Percentiles rank a stretch among this genome's conserved stretches.
Conservation (phyloP, 768 basidiomycete species). For the Suillus lakei region DNA sequence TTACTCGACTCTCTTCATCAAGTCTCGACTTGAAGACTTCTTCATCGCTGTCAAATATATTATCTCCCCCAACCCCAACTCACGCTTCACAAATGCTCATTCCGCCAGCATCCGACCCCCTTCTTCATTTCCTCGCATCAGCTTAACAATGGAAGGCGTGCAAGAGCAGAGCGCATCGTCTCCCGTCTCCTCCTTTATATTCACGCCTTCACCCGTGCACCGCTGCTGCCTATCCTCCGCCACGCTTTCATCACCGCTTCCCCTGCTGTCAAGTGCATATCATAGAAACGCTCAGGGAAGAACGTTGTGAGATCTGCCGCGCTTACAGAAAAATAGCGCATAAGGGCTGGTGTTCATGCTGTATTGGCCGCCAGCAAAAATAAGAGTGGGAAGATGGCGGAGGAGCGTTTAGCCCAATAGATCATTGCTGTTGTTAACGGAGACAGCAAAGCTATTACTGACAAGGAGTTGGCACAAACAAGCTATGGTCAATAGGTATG, state of each 20-base stretch:
- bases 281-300: slow-evolving; percentile 68
- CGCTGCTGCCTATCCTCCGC: slow-evolving; percentile 81
- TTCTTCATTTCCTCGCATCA: slow-evolving; percentile 70
- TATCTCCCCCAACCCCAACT: background rate
- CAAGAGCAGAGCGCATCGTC: slow-evolving; percentile 59
- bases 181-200: slow-evolving; percentile 72
- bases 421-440: slow-evolving; percentile 73
- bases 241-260: slow-evolving; percentile 70
- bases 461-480: slow-evolving; percentile 59
- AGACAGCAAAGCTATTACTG: slow-evolving; percentile 58
- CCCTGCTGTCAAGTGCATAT: slow-evolving; percentile 69
- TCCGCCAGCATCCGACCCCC: slow-evolving; percentile 76
- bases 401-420: slow-evolving; percentile 80
- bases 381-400: slow-evolving; percentile 58
- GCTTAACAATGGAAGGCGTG: slow-evolving; percentile 67
- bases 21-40: slow-evolving; percentile 20
- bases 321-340: slow-evolving; percentile 81
- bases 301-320: slow-evolving; percentile 66
- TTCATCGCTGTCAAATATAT: background rate
- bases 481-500: slow-evolving; percentile 82
- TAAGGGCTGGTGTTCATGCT: slow-evolving; percentile 70
- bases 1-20: slow-evolving; percentile 24
- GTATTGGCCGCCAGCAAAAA: slow-evolving; percentile 67
- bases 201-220: slow-evolving; percentile 72
- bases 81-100: slow-evolving; percentile 47